Conservation (phyloP, 164 flowering plant species). For the Kingdonia uniflora region DNA sequence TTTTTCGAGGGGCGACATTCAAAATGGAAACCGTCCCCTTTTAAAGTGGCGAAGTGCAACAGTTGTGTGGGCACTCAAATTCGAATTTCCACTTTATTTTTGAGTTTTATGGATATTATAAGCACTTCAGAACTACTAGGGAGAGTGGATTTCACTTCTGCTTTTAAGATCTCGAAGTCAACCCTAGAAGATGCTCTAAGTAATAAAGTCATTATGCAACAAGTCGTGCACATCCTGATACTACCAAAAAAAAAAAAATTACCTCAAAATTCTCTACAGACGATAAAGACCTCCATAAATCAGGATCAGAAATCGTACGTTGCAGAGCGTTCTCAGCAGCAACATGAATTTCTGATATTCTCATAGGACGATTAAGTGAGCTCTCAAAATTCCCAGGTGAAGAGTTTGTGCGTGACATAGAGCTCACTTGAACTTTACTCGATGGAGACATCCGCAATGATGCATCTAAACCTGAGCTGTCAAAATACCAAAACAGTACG, state of each 20-base stretch:
- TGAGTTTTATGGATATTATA: too few species aligned
- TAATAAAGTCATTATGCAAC: too few species aligned
- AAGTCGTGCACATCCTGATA: too few species aligned
- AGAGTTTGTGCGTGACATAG: slow-evolving; percentile 74
- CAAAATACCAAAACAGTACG: slow-evolving; percentile 18
- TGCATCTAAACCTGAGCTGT: slow-evolving; percentile 67
- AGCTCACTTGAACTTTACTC: slow-evolving; percentile 31
- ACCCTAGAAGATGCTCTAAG: too few species aligned
- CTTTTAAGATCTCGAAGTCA: too few species aligned
- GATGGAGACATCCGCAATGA: slow-evolving; percentile 30
- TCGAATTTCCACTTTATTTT: too few species aligned
- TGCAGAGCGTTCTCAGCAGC: slow-evolving; percentile 83
- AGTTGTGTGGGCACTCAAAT: too few species aligned
- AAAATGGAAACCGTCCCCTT: too few species aligned
- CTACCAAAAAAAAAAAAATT: slow-evolving; percentile 3
- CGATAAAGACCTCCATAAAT: slow-evolving; percentile 57
- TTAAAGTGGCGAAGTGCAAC: too few species aligned
- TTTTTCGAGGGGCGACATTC: too few species aligned
- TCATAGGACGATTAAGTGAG: slow-evolving; percentile 87
- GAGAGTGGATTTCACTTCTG: too few species aligned
- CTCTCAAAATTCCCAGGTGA: slow-evolving; percentile 77
- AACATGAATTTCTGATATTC: slow-evolving; percentile 85
- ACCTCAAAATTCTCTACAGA: slow-evolving; percentile 83
- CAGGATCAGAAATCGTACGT: slow-evolving; percentile 65
- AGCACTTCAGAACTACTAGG: too few species aligned